Conservation (phyloP, 805 yeast genomes). For the Pichia manshurica region DNA sequence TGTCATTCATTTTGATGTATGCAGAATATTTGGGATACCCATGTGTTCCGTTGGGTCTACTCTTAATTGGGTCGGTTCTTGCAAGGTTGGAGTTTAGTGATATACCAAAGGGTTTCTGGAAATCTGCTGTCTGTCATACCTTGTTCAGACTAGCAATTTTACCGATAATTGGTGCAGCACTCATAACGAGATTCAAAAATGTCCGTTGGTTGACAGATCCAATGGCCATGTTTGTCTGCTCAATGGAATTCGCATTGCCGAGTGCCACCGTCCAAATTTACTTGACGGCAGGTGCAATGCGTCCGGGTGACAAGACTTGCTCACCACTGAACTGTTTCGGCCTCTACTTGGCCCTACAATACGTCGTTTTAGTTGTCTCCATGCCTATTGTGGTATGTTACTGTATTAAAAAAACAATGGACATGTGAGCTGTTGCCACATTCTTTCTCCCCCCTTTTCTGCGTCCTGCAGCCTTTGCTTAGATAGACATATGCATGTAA, state of each 20-base stretch:
- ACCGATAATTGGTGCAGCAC: constrained; percentile 50
- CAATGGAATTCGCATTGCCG: constrained; percentile 47
- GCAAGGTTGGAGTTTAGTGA: constrained; percentile 42
- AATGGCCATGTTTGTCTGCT: constrained; percentile 38
- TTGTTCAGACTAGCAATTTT: constrained; percentile 37
- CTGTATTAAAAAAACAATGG: constrained; percentile 28
- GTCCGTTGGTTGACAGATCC: constrained; percentile 45
- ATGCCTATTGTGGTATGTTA: constrained; percentile 49
- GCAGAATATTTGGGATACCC: constrained; percentile 46
- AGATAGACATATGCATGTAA: too few relatives aligned
- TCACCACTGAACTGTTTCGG: constrained; percentile 54
- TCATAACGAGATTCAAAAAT: constrained; percentile 39
- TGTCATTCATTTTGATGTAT: constrained; percentile 47
- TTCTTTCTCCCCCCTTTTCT: not conserved
- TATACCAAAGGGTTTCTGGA: constrained; percentile 52
- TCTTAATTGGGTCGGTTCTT: constrained; percentile 49
- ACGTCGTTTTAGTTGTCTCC: constrained; percentile 38
- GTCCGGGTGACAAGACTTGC: constrained; percentile 39
- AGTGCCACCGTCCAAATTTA: constrained; percentile 57
- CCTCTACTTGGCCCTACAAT: constrained; percentile 44
- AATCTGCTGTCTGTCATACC: constrained; percentile 42
- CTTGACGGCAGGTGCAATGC: constrained; percentile 51
- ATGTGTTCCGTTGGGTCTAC: constrained; percentile 50
- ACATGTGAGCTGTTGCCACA: constrained; percentile 16
- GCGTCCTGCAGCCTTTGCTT: too few relatives aligned